phyloP scores from a whole-genome alignment of 1,284 basidiomycete genomes.

The Apiotrichum domesticum region DNA sequence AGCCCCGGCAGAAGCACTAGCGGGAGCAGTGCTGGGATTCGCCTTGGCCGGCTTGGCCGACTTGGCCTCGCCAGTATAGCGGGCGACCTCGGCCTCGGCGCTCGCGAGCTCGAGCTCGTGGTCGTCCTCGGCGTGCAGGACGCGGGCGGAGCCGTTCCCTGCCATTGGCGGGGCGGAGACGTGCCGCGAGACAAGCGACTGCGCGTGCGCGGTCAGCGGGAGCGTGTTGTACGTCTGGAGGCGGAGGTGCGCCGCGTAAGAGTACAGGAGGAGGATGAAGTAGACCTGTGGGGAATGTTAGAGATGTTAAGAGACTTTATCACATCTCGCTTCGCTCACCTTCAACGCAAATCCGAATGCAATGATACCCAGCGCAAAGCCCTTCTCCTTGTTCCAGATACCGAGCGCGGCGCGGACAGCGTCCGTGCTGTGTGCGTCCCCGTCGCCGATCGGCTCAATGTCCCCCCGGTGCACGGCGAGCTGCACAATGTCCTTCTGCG shows the following conservation, averaged over 20 bases:
- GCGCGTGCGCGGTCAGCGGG: conserved; percentile 51
- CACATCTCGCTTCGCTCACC: conserved; percentile 51
- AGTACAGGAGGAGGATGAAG: conserved; percentile 85
- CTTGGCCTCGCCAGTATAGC: background rate
- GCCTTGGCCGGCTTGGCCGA: background rate
- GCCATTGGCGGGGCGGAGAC: background rate
- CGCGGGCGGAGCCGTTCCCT: background rate
- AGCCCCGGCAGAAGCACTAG: too few species aligned
- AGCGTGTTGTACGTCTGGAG: conserved; percentile 83
- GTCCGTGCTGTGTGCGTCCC: conserved; percentile 33
- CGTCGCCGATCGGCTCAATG: conserved; percentile 39
- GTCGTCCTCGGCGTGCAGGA: background rate
- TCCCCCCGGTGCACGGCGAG: conserved; percentile 42
- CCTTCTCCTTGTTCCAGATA: conserved; percentile 88
- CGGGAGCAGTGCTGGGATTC: background rate
- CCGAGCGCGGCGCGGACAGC: conserved; percentile 56
- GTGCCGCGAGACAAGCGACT: background rate
- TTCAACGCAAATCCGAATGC: conserved; percentile 80
- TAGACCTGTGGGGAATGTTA: conserved; percentile 60
- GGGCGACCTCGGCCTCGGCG: conserved; percentile 12
- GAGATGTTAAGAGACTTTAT: too few species aligned
- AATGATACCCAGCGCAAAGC: conserved; percentile 66
- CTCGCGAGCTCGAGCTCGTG: conserved; percentile 8
- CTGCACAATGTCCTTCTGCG: conserved; percentile 72
- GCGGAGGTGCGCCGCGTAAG: conserved; percentile 87